Conservation (phyloP, 176 grass and related monocot species). For the Oryza meyeriana region DNA sequence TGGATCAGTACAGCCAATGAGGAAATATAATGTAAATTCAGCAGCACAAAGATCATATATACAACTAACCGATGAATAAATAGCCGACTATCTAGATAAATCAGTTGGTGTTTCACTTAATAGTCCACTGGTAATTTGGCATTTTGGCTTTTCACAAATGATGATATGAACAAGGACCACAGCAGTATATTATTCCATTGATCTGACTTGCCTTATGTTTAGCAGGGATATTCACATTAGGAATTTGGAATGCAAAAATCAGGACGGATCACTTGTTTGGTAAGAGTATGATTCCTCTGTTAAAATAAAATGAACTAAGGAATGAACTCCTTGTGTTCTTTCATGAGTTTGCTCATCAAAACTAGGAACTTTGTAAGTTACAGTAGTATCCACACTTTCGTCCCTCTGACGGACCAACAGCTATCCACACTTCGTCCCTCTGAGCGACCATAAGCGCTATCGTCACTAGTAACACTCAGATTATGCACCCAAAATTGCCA, state of each 20-base stretch:
- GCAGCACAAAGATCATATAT: not conserved
- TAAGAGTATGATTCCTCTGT: not conserved
- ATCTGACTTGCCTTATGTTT: not conserved
- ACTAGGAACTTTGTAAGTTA: not conserved
- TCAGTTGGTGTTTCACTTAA: not conserved
- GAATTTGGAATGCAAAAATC: not conserved
- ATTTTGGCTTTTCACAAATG: not conserved
- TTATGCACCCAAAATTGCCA: not conserved
- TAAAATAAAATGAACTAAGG: not conserved
- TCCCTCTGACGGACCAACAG: not conserved
- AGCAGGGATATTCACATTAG: not conserved
- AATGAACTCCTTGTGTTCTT: not conserved
- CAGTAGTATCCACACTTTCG: not conserved
- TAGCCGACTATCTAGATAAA: not conserved
- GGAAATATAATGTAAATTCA: not conserved
- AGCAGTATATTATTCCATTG: not conserved
- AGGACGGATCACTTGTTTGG: not conserved
- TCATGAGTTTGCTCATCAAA: not conserved
- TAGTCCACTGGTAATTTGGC: not conserved
- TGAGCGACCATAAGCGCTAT: not conserved
- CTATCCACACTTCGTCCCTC: not conserved
- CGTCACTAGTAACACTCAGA: not conserved
- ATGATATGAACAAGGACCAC: not conserved
- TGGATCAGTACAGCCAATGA: not conserved
- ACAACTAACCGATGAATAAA: conserved; percentile 3